These are phyloP conservation scores for Sinapis alba DNA, from an alignment of 441 rosid species.

Conservation along the genomic window DNA sequence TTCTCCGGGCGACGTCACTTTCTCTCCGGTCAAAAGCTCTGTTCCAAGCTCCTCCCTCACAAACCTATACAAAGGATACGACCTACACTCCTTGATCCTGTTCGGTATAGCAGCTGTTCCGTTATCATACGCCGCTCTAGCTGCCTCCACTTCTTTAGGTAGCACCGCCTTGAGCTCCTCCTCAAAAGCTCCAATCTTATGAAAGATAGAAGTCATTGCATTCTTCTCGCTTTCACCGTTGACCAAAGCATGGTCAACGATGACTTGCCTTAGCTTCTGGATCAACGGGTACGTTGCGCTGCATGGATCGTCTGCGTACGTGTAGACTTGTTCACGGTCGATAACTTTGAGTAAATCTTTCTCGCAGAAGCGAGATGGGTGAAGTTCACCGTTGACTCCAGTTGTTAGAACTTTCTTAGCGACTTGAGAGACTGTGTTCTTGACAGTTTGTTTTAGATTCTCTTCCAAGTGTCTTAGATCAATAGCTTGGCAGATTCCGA, in stretches of 20 bases:
- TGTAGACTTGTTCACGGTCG: slow-evolving; percentile 58
- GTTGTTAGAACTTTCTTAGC: slow-evolving; percentile 36
- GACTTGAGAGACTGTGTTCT: slow-evolving; percentile 40
- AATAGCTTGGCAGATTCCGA: slow-evolving; percentile 41
- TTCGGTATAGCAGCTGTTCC: slow-evolving; percentile 54
- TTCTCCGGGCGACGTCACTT: slow-evolving; percentile 64
- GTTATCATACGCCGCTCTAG: slow-evolving; percentile 48
- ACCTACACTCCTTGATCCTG: slow-evolving; percentile 71
- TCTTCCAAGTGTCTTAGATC: slow-evolving; percentile 58
- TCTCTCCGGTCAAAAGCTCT: slow-evolving; percentile 61
- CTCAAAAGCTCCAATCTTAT: slow-evolving; percentile 66
- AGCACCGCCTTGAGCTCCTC: slow-evolving; percentile 58
- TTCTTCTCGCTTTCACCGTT: slow-evolving; percentile 69
- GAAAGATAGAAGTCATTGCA: slow-evolving; percentile 56
- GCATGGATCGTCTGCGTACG: slow-evolving; percentile 74
- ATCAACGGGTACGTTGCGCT: slow-evolving; percentile 65
- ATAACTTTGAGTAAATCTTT: slow-evolving; percentile 40
- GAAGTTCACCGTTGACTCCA: slow-evolving; percentile 43
- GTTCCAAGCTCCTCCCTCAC: slow-evolving; percentile 68
- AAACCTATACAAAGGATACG: slow-evolving; percentile 71
- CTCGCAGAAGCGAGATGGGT: slow-evolving; percentile 43
- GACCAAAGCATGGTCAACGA: slow-evolving; percentile 66
- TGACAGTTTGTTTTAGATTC: slow-evolving; percentile 50
- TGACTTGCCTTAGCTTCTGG: slow-evolving; percentile 69
- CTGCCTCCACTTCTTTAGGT: slow-evolving; percentile 65